phyloP scores from a whole-genome alignment of 2,329 filamentous ascomycete species.

The Colletotrichum lupini region DNA sequence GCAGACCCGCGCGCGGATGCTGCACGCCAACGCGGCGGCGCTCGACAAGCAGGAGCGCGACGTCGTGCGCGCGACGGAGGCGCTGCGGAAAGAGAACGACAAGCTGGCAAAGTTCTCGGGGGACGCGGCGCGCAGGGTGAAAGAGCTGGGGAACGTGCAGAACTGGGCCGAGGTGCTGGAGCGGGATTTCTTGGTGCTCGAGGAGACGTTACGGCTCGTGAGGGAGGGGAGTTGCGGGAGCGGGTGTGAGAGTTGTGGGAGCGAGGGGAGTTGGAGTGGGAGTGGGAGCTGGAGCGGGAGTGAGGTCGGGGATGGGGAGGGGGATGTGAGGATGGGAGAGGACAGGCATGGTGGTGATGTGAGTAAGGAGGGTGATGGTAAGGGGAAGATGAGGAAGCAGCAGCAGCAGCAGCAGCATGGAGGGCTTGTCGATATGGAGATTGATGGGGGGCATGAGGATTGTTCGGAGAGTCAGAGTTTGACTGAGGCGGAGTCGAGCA shows the following conservation, averaged over 20 bases:
- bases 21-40: constrained; percentile 76
- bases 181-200: constrained; percentile 71
- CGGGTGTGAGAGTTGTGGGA: constrained; percentile 43
- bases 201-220: constrained; percentile 72
- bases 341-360: background rate
- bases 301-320: constrained; percentile 16
- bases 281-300: constrained; percentile 50
- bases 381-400: constrained; percentile 39
- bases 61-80: constrained; percentile 68
- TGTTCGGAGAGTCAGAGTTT: constrained; percentile 53
- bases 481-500: constrained; percentile 50
- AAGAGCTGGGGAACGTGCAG: constrained; percentile 84
- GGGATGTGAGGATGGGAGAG: constrained; percentile 31
- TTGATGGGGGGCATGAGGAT: constrained; percentile 36
- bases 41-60: constrained; percentile 76
- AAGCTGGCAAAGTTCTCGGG: constrained; percentile 73
- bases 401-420: background rate
- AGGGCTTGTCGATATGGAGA: constrained; percentile 34
- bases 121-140: constrained; percentile 72
- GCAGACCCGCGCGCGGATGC: constrained; percentile 72
- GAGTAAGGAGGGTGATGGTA: constrained; percentile 37
- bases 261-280: constrained; percentile 42
- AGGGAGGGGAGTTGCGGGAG: constrained; percentile 44
- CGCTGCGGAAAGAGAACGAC: constrained; percentile 71
- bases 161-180: constrained; percentile 89